A percentile compares a stretch with the other conserved stretches of the same genome.
phyloP scores from a whole-genome alignment of 1,284 basidiomycete genomes.

The Ustilago shanxiensis region DNA sequence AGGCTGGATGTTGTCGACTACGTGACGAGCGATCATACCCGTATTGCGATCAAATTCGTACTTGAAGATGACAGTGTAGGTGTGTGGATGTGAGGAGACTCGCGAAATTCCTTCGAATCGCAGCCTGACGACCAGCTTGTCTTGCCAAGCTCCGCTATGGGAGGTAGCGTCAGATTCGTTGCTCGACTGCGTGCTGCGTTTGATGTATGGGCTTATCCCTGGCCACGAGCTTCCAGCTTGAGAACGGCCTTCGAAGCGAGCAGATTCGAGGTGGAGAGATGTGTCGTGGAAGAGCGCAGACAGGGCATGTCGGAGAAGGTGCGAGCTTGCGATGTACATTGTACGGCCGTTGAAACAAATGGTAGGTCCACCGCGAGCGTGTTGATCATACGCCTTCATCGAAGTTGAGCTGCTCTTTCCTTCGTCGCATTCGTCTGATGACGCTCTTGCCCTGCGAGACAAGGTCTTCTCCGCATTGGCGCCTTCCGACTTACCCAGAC shows the following conservation, averaged over 20 bases:
- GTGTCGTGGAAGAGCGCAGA: constrained; percentile 59
- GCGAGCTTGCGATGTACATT: constrained; percentile 60
- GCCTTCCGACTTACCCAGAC: constrained; percentile 26
- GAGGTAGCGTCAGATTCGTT: background rate
- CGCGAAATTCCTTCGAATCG: constrained; percentile 61
- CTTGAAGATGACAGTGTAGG: constrained; percentile 65
- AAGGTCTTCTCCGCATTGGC: background rate
- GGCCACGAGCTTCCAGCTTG: constrained; percentile 38
- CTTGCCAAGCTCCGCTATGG: constrained; percentile 15
- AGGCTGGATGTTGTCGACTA: constrained; percentile 67
- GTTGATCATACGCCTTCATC: constrained; percentile 17
- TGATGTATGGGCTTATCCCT: constrained; percentile 38
- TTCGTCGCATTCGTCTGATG: background rate
- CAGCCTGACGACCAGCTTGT: constrained; percentile 57
- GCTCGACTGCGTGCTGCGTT: constrained; percentile 5
- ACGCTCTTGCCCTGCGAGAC: background rate
- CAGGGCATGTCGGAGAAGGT: constrained; percentile 59
- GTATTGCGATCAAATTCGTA: constrained; percentile 63
- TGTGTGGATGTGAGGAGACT: constrained; percentile 54
- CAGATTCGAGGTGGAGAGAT: constrained; percentile 51
- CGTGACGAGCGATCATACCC: constrained; percentile 60
- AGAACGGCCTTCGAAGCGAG: constrained; percentile 50
- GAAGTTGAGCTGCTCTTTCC: constrained; percentile 3
- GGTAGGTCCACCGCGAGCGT: constrained; percentile 35
- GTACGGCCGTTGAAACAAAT: constrained; percentile 62